phyloP scores from a whole-genome alignment of 1,284 basidiomycete genomes.

The Cryptococcus sp. region DNA sequence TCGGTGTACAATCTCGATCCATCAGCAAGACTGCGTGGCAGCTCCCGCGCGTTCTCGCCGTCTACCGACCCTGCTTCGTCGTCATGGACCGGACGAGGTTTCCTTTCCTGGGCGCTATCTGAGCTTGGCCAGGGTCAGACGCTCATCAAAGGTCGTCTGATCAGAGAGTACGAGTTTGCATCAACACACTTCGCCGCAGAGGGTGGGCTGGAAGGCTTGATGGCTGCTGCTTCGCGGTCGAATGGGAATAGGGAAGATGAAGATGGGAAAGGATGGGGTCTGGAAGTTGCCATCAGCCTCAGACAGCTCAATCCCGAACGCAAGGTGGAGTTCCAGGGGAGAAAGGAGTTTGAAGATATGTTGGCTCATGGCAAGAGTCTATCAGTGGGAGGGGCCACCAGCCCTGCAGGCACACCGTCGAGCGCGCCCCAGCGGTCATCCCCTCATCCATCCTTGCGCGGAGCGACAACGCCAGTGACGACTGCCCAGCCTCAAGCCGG shows the following conservation, averaged over 20 bases:
- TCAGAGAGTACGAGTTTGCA: slow-evolving; percentile 45
- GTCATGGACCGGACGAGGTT: slow-evolving; percentile 48
- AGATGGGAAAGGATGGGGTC: slow-evolving; percentile 48
- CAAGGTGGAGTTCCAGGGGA: slow-evolving; percentile 37
- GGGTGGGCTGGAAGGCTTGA: slow-evolving; percentile 46
- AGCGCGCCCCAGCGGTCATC: slow-evolving; percentile 11
- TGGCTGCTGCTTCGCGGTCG: slow-evolving; percentile 31
- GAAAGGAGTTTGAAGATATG: slow-evolving; percentile 44
- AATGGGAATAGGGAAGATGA: slow-evolving; percentile 19
- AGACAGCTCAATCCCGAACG: slow-evolving; percentile 45
- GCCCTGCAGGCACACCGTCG: slow-evolving; percentile 6
- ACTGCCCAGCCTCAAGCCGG: slow-evolving; percentile 9
- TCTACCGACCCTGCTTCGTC: slow-evolving; percentile 4
- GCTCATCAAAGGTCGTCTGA: slow-evolving; percentile 40
- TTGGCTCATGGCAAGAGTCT: slow-evolving; percentile 19
- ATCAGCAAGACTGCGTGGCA: background rate
- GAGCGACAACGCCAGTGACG: slow-evolving; percentile 7
- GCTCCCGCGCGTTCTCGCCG: slow-evolving; percentile 11
- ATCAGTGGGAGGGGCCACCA: slow-evolving; percentile 1
- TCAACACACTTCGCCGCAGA: slow-evolving; percentile 30
- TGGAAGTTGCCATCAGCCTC: slow-evolving; percentile 45
- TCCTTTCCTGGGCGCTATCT: slow-evolving; percentile 44
- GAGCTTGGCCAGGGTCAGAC: slow-evolving; percentile 36
- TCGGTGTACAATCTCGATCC: slow-evolving; percentile 51
- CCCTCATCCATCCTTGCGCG: slow-evolving; percentile 2